Evolutionary conservation across 2,329 filamentous ascomycete genomes (phyloP).

Genomic region (Aspergillus ibericus): DNA sequence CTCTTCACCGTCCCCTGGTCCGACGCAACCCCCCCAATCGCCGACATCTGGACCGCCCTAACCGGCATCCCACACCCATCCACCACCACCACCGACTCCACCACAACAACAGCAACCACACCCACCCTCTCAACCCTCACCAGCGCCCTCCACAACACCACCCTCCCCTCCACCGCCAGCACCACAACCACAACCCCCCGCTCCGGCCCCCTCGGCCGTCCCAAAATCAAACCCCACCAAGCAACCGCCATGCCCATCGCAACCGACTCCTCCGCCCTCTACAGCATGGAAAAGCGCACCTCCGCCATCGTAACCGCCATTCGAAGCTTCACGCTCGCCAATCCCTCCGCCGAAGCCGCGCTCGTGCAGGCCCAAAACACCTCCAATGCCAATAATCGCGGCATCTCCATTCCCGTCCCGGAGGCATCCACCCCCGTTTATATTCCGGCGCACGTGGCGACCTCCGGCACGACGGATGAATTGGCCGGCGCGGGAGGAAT

Average conservation of each 20-base stretch:
- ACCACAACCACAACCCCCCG: slow-evolving; percentile 23
- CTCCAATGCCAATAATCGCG: slow-evolving; percentile 5
- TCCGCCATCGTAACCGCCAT: slow-evolving; percentile 44
- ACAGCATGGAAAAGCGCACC: slow-evolving; percentile 46
- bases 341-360: slow-evolving; percentile 39
- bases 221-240: slow-evolving; percentile 42
- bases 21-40: slow-evolving; percentile 56
- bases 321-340: slow-evolving; percentile 40
- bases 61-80: slow-evolving; percentile 40
- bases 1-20: slow-evolving; percentile 62
- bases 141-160: slow-evolving; percentile 24
- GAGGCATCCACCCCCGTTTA: slow-evolving; percentile 33
- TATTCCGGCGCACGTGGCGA: slow-evolving; percentile 39
- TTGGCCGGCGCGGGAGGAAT: slow-evolving; percentile 43
- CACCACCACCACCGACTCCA: slow-evolving; percentile 6
- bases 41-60: slow-evolving; percentile 62
- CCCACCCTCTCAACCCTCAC: slow-evolving; percentile 19
- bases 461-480: slow-evolving; percentile 42
- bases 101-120: slow-evolving; percentile 20
- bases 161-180: slow-evolving; percentile 26
- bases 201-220: slow-evolving; percentile 19
- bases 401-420: slow-evolving; percentile 39
- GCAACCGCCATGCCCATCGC: slow-evolving; percentile 44
- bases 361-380: slow-evolving; percentile 29
- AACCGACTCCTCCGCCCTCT: slow-evolving; percentile 43